Base-by-base conservation (phyloP, 2,329 filamentous ascomycete genomes). In the Colletotrichum spinosum region DNA sequence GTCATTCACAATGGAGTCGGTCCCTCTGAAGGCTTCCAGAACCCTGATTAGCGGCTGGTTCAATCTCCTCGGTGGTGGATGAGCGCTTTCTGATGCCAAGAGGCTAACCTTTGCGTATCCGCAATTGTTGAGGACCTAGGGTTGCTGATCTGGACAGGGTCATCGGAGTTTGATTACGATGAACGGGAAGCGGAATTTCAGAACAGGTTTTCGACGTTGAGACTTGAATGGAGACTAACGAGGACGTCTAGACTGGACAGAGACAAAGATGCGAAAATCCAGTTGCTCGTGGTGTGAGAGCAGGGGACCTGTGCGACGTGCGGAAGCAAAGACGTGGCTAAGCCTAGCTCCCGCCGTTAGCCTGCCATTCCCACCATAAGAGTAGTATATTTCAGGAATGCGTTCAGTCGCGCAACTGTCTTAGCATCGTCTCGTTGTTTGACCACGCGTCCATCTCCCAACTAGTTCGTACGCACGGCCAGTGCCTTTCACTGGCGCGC, bases 61-160 rank as follows among this genome's bases (percentile, higher is more conserved):
- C 37, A 44, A 15, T 33, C 12, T 2, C 15, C 8, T 38, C 12
- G 5, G 33, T 10, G 34, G 8, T 4, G 13, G 38, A 13, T 25
- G 49, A 38, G 48, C 25, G 12, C 9, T 53, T 49, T 48, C 11
- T n/a, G 0, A 15, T 15, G 45, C 15, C 34, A 8, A 42, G 50
- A 12, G n/a, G 25, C 46, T 7, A 11, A 13, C 17, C 37, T 39
- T 39, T 17, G 33, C 15, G 15, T 42, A 55, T 50, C 61, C 50
- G 55, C 61, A 64, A 44, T 39, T 50, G 61, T 60, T 65, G 56
- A 55, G 60, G 9, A 39, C 10, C 33, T 34, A 54, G 3, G 25
- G 25, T 25, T 25, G 25, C 25, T 25, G 25, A 25, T 25, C 25
- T 25, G 25, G 25, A 25, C 25, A 25, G 25, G 25, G 25, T 25